Conservation (phyloP, 495 filamentous ascomycete species). For the Tuber calosporum region DNA sequence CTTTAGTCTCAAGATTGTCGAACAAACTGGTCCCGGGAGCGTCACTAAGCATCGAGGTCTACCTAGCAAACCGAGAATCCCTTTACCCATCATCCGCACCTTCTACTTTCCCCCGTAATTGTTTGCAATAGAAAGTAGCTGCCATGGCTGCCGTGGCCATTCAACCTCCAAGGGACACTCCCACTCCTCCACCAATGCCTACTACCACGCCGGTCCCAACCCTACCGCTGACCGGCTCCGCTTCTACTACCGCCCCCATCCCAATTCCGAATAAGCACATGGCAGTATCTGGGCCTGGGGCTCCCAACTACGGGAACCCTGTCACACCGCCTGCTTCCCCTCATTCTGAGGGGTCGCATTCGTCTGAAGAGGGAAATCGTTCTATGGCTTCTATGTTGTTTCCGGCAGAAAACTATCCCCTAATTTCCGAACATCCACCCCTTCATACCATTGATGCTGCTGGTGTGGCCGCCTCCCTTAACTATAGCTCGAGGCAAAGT, state of each 20-base stretch:
- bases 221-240: constrained; percentile 48
- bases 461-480: constrained; percentile 62
- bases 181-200: constrained; percentile 38
- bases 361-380: constrained; percentile 38
- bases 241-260: constrained; percentile 45
- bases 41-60: constrained; percentile 20
- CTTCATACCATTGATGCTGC: constrained; percentile 67
- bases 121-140: constrained; percentile 11
- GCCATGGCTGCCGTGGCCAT: constrained; percentile 36
- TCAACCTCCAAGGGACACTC: constrained; percentile 34
- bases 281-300: constrained; percentile 72
- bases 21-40: constrained; percentile 9
- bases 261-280: constrained; percentile 87
- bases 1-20: constrained; percentile 5
- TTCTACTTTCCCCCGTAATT: constrained; percentile 11
- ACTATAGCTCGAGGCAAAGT: constrained; percentile 65
- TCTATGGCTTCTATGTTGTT: constrained; percentile 62
- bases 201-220: constrained; percentile 50
- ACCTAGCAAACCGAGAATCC: constrained; percentile 9
- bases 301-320: constrained; percentile 54
- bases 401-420: constrained; percentile 59
- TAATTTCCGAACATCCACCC: constrained; percentile 53
- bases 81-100: constrained; percentile 6
- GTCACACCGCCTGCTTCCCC: constrained; percentile 64
- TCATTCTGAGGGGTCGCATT: constrained; percentile 47